Evolutionary conservation across 139 green algal species (phyloP).

Genomic region (Tetraselmis chui): DNA sequence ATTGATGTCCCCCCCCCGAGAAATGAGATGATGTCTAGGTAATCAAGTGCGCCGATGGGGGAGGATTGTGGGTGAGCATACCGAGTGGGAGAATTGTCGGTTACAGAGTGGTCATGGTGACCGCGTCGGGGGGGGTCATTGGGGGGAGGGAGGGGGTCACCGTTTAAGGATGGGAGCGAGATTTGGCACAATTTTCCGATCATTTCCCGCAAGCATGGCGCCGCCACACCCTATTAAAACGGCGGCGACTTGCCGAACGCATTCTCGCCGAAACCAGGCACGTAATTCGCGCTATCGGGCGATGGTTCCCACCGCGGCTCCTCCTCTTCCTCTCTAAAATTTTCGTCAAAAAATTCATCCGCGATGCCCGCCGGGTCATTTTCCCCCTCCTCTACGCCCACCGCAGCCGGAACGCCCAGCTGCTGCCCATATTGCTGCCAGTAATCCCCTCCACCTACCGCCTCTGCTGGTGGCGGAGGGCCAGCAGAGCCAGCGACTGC

Average conservation of each 20-base stretch:
- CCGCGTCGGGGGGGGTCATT: no score
- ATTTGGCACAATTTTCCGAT: no score
- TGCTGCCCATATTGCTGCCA: not conserved
- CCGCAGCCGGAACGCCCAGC: not conserved
- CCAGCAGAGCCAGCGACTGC: no score
- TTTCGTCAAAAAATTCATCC: not conserved
- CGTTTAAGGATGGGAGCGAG: no score
- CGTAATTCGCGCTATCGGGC: not conserved
- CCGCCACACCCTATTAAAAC: not conserved
- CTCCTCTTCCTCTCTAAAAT: not conserved
- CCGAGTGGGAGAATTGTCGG: no score
- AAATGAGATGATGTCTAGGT: no score
- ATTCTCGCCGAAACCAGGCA: not conserved
- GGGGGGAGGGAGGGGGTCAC: no score
- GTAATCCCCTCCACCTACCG: not conserved
- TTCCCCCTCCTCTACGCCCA: not conserved
- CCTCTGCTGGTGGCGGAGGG: not conserved
- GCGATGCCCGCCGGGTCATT: not conserved
- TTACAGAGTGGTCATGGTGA: no score
- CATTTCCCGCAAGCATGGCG: no score
- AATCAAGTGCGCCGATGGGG: no score
- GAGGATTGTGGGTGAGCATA: no score
- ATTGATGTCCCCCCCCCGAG: no score
- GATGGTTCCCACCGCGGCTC: not conserved
- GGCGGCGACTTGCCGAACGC: not conserved